These are phyloP conservation scores for Pichia sorboxylosa DNA, from an alignment of 1,139 yeast species.

Conservation along the genomic window DNA sequence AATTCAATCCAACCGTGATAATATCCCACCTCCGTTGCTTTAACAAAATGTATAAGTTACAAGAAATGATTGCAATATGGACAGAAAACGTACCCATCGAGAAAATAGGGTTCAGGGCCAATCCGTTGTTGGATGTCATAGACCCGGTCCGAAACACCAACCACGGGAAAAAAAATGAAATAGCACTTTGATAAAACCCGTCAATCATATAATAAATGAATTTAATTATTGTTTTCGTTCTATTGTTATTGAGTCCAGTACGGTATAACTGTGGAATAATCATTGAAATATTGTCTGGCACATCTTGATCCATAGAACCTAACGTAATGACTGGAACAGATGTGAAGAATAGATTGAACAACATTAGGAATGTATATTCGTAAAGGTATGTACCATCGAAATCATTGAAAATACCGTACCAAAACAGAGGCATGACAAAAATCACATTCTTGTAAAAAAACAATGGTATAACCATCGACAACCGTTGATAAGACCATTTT, in stretches of 20 bases:
- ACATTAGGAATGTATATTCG: slow-evolving; percentile 53
- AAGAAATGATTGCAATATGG: slow-evolving; percentile 38
- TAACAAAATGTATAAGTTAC: slow-evolving; percentile 42
- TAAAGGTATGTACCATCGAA: slow-evolving; percentile 53
- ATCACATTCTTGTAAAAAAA: slow-evolving; percentile 54
- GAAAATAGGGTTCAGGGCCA: slow-evolving; percentile 44
- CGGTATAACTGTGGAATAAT: slow-evolving; percentile 50
- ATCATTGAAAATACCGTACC: slow-evolving; percentile 47
- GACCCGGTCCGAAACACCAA: slow-evolving; percentile 31
- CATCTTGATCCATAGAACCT: slow-evolving; percentile 54
- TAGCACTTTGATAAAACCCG: slow-evolving; percentile 46
- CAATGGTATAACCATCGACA: slow-evolving; percentile 56
- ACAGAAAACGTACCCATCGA: slow-evolving; percentile 44
- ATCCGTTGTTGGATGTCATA: slow-evolving; percentile 39
- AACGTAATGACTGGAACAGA: slow-evolving; percentile 50
- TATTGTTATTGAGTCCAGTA: slow-evolving; percentile 32
- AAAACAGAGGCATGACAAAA: slow-evolving; percentile 48
- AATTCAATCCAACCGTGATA: slow-evolving; percentile 37
- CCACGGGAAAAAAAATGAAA: slow-evolving; percentile 46
- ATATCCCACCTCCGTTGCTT: slow-evolving; percentile 56
- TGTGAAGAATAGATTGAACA: slow-evolving; percentile 54
- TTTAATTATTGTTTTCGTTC: slow-evolving; percentile 38
- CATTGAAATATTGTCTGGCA: slow-evolving; percentile 43
- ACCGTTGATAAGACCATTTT: slow-evolving; percentile 52
- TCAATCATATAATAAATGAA: slow-evolving; percentile 48